These are phyloP conservation scores for Iberis pinnata DNA, from an alignment of 345 rosid species.

Conservation along the genomic window DNA sequence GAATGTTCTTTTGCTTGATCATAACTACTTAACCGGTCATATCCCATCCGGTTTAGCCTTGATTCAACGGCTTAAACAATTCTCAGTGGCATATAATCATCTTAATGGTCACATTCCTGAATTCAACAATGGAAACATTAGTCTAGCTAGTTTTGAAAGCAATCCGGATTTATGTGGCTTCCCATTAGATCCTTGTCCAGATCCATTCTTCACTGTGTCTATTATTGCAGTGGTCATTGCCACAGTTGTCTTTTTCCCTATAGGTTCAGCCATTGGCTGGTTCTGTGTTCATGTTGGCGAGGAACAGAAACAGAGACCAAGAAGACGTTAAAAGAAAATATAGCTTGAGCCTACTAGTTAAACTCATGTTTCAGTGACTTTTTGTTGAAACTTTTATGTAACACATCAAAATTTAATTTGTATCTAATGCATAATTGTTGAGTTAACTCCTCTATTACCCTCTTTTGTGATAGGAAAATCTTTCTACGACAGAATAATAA, in stretches of 20 bases:
- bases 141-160: background rate
- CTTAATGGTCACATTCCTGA: slow-evolving; percentile 22
- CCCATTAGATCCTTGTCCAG: slow-evolving; percentile 23
- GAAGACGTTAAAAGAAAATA: no score
- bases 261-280: slow-evolving; percentile 38
- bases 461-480: no score
- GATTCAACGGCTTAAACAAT: background rate
- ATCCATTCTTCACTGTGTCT: slow-evolving; percentile 20
- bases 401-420: no score
- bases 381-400: no score
- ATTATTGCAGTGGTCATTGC: slow-evolving; percentile 48
- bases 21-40: slow-evolving; percentile 19
- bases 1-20: slow-evolving; percentile 5
- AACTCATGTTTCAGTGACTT: no score
- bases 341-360: no score
- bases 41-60: slow-evolving; percentile 11
- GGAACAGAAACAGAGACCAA: no score
- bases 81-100: slow-evolving; percentile 26
- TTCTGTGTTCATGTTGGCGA: slow-evolving; percentile 19
- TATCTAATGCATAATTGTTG: no score
- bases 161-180: slow-evolving; percentile 26
- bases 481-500: no score
- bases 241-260: slow-evolving; percentile 47
- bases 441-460: no score
- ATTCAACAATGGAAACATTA: background rate